Percentiles rank a stretch among this genome's conserved stretches.
These are phyloP conservation scores for Huntiella bhutanensis DNA, from an alignment of 2,329 filamentous ascomycete genomes.

Conservation along the genomic window DNA sequence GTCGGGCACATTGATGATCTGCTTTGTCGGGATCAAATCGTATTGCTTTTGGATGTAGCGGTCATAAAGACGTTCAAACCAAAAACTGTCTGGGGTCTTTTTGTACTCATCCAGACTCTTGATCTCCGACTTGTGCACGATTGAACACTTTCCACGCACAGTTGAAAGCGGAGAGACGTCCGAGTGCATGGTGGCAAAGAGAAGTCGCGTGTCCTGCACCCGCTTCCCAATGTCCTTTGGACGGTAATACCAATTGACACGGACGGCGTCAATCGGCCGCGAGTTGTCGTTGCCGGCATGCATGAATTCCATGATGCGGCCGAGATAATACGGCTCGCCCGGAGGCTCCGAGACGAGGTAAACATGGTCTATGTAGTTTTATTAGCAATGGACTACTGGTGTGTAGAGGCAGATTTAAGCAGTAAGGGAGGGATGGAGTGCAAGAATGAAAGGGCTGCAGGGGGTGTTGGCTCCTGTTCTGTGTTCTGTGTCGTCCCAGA, in stretches of 20 bases:
- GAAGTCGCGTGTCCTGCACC: constrained; percentile 71
- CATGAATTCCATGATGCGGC: constrained; percentile 95
- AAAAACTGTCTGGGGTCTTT: constrained; percentile 72
- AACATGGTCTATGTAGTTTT: constrained; percentile 41
- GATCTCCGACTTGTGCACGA: constrained; percentile 77
- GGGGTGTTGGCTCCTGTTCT: neutral
- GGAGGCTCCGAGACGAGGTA: constrained; percentile 96
- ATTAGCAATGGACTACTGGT: neutral
- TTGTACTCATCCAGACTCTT: constrained; percentile 65
- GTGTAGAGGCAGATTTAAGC: neutral
- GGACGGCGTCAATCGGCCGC: constrained; percentile 63
- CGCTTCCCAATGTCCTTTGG: constrained; percentile 90
- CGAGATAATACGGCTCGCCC: constrained; percentile 93
- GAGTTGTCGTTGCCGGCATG: constrained; percentile 56
- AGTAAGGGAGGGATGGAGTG: no score
- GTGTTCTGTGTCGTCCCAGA: neutral
- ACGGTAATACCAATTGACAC: constrained; percentile 96
- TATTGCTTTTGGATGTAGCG: constrained; percentile 97
- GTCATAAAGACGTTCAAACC: constrained; percentile 95
- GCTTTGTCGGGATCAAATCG: constrained; percentile 79
- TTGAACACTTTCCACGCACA: constrained; percentile 80
- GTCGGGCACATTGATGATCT: constrained; percentile 89
- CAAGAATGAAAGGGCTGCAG: no score
- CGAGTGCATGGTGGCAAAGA: constrained; percentile 97
- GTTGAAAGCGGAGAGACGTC: constrained; percentile 86